Base-by-base conservation (phyloP, 768 basidiomycete genomes). In the Boletus sp. region DNA sequence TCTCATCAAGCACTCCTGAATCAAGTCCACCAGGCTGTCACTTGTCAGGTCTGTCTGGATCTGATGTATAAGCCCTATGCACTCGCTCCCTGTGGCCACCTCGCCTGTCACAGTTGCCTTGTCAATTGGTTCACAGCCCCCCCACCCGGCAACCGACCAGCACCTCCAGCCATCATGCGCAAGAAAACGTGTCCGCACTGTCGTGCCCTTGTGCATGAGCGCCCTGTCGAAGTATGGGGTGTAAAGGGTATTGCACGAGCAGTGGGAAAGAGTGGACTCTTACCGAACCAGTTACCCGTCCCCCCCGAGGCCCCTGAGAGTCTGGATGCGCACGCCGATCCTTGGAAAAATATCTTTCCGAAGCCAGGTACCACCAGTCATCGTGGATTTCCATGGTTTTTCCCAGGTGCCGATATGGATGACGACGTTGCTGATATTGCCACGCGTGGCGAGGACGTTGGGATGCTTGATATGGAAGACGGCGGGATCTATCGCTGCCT, bases 31-130 rank as follows among this genome's bases (percentile, higher is more conserved):
- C 83, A 86, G 56, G 78, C 84, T 0, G 68, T 89, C 25, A 87
- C 82, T 13, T 92, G 90, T 56, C 87, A 90, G 67, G 85, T 92
- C 56, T 92, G 90, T 64, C 74, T 90, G 27, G 88, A 90, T 60
- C 72, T 88, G 23, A 75, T 92, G 67, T 76, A 86, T 66, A 82
- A 80, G 58, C 88, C 90, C 0, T 91, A 82, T 58, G 83, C 87
- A 0, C 80, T 90, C 19, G 78, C 85, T 0, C 88, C 88, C 1
- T 91, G 88, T 54, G 88, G 89, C 5, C 88, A 90, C 57, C 74
- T 87, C 45, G 81, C 82, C 4, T 91, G 88, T 61, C 80, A 90
- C 55, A 64, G 70, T 15, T 90, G 90, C 63, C 82, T 93, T 11
- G 77, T 91, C 17, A 77, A 78, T 33, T 93, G 90, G 90, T 93